These are phyloP conservation scores for Lignosus rhinocerotis DNA, from an alignment of 1,284 basidiomycete genomes.

Conservation along the genomic window DNA sequence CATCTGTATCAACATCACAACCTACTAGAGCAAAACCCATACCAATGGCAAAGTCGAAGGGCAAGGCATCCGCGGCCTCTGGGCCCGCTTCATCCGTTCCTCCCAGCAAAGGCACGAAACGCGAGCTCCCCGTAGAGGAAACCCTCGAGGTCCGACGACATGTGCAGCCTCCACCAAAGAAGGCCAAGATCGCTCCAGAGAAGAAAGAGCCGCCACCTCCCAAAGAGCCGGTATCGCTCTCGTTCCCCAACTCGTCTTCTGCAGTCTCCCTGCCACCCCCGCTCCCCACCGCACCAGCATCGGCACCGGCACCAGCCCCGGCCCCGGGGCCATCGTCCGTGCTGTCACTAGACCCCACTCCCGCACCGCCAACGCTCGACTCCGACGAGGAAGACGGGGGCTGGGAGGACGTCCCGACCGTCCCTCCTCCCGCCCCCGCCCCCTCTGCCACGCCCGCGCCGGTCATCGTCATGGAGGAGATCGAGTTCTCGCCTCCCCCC, in stretches of 20 bases:
- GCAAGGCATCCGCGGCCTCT: background rate
- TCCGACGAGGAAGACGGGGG: conserved; percentile 45
- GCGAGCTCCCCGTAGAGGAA: conserved; percentile 36
- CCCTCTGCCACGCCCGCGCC: conserved; percentile 9
- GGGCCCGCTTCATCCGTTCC: background rate
- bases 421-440: conserved; percentile 8
- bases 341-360: background rate
- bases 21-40: background rate
- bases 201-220: conserved; percentile 31
- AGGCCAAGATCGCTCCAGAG: conserved; percentile 10
- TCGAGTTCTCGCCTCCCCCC: conserved; percentile 21
- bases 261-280: conserved; percentile 21
- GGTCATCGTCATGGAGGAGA: conserved; percentile 31
- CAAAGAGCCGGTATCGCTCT: conserved; percentile 35
- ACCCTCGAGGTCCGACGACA: conserved; percentile 39
- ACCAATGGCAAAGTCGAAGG: background rate
- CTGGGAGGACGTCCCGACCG: conserved; percentile 43
- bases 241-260: conserved; percentile 26
- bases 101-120: conserved; percentile 23
- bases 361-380: conserved; percentile 36
- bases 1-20: background rate
- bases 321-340: conserved; percentile 14
- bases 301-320: background rate
- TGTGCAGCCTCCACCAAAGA: conserved; percentile 15
- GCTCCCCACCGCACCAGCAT: conserved; percentile 1